Conservation (phyloP, 106 monocot genomes). For the Alisma plantagoaquatica region DNA sequence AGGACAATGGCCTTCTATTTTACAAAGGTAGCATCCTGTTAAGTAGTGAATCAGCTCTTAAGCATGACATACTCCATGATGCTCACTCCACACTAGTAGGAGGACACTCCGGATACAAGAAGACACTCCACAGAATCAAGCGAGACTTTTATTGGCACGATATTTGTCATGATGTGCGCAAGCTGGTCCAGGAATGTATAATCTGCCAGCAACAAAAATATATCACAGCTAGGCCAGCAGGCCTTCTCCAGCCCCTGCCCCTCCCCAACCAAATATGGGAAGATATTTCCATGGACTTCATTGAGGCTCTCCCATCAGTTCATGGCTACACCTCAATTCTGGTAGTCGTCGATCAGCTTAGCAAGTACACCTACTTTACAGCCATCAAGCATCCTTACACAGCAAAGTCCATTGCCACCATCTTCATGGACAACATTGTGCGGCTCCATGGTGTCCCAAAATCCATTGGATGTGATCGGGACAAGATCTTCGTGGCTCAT, state of each 20-base stretch:
- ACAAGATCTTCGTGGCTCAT: neutral
- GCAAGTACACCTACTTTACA: neutral
- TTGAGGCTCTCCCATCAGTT: neutral
- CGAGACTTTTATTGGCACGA: neutral
- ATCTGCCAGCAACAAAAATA: neutral
- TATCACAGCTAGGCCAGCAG: no score
- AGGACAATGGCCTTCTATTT: neutral
- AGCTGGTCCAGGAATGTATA: neutral
- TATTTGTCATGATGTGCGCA: neutral
- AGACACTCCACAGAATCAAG: accelerated
- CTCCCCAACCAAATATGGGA: neutral
- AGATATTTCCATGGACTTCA: neutral
- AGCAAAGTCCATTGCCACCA: neutral
- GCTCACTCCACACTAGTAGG: neutral
- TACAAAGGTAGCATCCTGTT: neutral
- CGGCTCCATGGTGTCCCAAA: neutral
- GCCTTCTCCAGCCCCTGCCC: neutral
- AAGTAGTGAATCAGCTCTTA: neutral
- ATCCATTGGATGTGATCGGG: neutral
- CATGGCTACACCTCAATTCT: neutral
- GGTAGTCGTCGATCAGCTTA: neutral
- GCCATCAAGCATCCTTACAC: neutral
- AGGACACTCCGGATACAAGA: neutral
- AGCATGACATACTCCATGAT: neutral
- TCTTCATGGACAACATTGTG: neutral